These are phyloP conservation scores for Cercospora canescens DNA, from an alignment of 2,329 filamentous ascomycete genomes.

Conservation along the genomic window DNA sequence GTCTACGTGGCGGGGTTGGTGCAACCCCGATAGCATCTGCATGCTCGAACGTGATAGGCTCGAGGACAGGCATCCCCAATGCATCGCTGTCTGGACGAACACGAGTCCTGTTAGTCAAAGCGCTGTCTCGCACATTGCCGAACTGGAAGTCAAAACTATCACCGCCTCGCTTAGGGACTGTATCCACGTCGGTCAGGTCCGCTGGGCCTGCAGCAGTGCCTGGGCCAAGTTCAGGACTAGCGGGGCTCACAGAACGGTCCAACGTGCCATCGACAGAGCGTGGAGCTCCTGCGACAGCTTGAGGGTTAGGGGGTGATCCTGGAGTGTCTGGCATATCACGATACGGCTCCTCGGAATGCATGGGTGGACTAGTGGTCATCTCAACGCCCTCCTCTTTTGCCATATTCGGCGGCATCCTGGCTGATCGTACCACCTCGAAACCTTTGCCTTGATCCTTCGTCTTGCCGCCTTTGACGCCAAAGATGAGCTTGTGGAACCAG, in stretches of 20 bases:
- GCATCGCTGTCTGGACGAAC: constrained; percentile 24
- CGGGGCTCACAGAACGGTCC: constrained; percentile 21
- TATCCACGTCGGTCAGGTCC: constrained; percentile 11
- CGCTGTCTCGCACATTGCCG: constrained; percentile 13
- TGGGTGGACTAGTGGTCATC: constrained; percentile 35
- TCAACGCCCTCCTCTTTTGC: constrained; percentile 50
- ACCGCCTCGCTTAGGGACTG: constrained; percentile 1
- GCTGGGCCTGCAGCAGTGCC: constrained; percentile 1
- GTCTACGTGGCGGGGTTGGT: constrained; percentile 11
- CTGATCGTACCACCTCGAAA: constrained; percentile 92
- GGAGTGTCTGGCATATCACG: constrained; percentile 29
- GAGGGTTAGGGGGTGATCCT: constrained; percentile 18
- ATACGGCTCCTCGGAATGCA: constrained; percentile 35
- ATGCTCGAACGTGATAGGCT: constrained; percentile 25
- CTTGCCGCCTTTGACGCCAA: constrained; percentile 61
- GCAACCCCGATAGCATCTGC: constrained; percentile 19
- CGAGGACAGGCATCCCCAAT: constrained; percentile 21
- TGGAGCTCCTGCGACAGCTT: constrained; percentile 23
- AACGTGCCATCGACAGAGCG: constrained; percentile 11
- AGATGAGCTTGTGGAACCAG: constrained; percentile 72
- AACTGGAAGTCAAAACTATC: constrained; percentile 29
- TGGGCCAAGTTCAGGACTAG: not conserved
- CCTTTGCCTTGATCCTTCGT: constrained; percentile 90
- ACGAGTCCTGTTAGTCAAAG: constrained; percentile 12
- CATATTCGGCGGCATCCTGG: constrained; percentile 74